phyloP scores from a whole-genome alignment of 1,284 basidiomycete species.

The Ustilago loliicola region DNA sequence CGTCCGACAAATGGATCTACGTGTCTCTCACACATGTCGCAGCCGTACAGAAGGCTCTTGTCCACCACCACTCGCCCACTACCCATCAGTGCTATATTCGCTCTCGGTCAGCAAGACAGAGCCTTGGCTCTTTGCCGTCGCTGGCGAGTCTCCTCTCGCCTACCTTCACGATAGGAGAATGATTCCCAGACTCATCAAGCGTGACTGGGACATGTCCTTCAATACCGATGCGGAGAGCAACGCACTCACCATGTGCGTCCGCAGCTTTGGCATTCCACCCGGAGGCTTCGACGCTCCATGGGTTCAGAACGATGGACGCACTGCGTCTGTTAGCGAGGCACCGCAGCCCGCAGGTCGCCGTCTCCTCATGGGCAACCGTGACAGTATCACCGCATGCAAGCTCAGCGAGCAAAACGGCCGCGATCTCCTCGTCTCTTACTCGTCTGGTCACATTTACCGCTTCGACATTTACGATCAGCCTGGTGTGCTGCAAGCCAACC shows the following conservation, averaged over 20 bases:
- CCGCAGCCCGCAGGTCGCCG: slow-evolving; percentile 17
- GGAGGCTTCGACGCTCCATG: slow-evolving; percentile 61
- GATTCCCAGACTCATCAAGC: slow-evolving; percentile 76
- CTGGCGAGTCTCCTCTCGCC: slow-evolving; percentile 75
- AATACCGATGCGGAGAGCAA: slow-evolving; percentile 70
- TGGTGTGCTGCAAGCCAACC: slow-evolving; percentile 35
- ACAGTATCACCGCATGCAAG: slow-evolving; percentile 68
- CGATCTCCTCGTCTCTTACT: slow-evolving; percentile 66
- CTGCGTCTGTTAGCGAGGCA: slow-evolving; percentile 14
- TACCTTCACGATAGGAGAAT: slow-evolving; percentile 90
- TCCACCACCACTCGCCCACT: slow-evolving; percentile 78
- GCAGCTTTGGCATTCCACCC: slow-evolving; percentile 80
- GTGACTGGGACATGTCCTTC: slow-evolving; percentile 79
- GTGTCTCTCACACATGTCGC: slow-evolving; percentile 76
- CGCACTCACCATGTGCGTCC: slow-evolving; percentile 82
- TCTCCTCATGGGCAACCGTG: slow-evolving; percentile 23
- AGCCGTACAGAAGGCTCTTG: slow-evolving; percentile 65
- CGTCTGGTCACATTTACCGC: slow-evolving; percentile 60
- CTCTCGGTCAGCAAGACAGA: slow-evolving; percentile 72
- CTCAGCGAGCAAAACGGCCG: slow-evolving; percentile 58
- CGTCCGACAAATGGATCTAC: slow-evolving; percentile 85
- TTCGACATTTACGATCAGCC: slow-evolving; percentile 66
- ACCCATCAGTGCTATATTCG: slow-evolving; percentile 71
- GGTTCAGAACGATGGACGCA: slow-evolving; percentile 23
- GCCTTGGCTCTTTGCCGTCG: slow-evolving; percentile 73